Percentiles rank a stretch among this genome's conserved stretches.
phyloP scores from a whole-genome alignment of 2,329 filamentous ascomycete species.

The Paraphoma chrysanthemicola region DNA sequence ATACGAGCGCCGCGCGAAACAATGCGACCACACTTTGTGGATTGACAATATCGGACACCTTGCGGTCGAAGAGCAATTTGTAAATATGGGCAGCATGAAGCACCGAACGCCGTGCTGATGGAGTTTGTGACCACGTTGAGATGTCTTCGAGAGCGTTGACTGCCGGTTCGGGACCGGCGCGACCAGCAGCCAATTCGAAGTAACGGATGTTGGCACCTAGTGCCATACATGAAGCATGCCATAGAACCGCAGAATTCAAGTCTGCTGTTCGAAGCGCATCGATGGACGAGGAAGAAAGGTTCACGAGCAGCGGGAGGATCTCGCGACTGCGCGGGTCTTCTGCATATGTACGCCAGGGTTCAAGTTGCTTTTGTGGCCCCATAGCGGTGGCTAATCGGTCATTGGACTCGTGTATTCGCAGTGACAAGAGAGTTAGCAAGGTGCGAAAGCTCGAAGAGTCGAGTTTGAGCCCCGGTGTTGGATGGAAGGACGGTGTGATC shows the following conservation, averaged over 20 bases:
- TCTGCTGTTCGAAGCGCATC: slow-evolving; percentile 53
- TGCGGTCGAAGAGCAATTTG: slow-evolving; percentile 58
- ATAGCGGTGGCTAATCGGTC: slow-evolving; percentile 38
- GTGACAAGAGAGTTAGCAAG: slow-evolving; percentile 39
- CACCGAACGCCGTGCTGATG: slow-evolving; percentile 58
- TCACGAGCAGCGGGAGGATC: slow-evolving; percentile 45
- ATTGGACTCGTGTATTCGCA: slow-evolving; percentile 44
- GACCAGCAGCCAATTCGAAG: slow-evolving; percentile 61
- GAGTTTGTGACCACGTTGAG: slow-evolving; percentile 58
- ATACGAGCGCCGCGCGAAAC: slow-evolving; percentile 59
- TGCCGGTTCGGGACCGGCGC: slow-evolving; percentile 55
- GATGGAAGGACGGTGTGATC: slow-evolving; percentile 43
- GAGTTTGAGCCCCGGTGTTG: slow-evolving; percentile 40
- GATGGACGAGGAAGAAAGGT: slow-evolving; percentile 50
- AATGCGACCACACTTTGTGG: slow-evolving; percentile 59
- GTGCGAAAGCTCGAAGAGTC: slow-evolving; percentile 39
- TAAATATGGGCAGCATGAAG: slow-evolving; percentile 62
- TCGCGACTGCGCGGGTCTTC: slow-evolving; percentile 56
- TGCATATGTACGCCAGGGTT: slow-evolving; percentile 53
- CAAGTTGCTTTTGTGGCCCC: slow-evolving; percentile 36
- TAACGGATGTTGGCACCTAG: slow-evolving; percentile 60
- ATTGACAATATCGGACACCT: slow-evolving; percentile 60
- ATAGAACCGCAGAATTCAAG: slow-evolving; percentile 59
- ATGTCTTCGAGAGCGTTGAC: slow-evolving; percentile 59
- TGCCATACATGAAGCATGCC: slow-evolving; percentile 62